A percentile compares a stretch with the other conserved stretches of the same genome.
Evolutionary conservation across 2,329 filamentous ascomycete genomes (phyloP).

Genomic region (Penicillium nordicum): DNA sequence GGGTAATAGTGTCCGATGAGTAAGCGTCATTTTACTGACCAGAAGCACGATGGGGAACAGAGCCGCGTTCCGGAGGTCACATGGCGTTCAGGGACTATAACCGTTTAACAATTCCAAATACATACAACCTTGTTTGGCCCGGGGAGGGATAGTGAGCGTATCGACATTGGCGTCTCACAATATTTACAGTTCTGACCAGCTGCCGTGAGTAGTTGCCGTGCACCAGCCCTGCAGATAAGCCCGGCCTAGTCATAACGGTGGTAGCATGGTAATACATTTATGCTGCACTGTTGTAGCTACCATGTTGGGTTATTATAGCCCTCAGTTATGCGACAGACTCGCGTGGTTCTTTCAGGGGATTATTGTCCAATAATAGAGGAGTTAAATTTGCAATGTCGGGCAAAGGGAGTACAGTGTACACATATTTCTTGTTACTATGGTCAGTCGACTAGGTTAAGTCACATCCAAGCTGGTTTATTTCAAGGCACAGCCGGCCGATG

Average conservation of each 20-base stretch:
- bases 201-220: background rate
- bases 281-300: background rate
- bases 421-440: background rate
- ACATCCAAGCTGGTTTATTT: background rate
- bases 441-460: background rate
- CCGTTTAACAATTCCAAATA: constrained; percentile 7
- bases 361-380: background rate
- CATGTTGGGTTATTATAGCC: background rate
- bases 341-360: background rate
- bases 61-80: background rate
- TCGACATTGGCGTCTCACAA: background rate
- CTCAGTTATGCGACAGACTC: background rate
- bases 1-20: background rate
- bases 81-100: background rate
- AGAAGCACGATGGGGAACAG: background rate
- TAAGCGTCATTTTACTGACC: background rate
- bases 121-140: background rate
- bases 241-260: background rate
- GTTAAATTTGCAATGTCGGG: background rate
- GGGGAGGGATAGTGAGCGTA: background rate
- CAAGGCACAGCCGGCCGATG: background rate
- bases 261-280: background rate
- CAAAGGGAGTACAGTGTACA: background rate
- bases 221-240: background rate
- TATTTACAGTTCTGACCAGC: background rate